Base-by-base conservation (phyloP, 2,329 filamentous ascomycete species). In the Phaeosphaeriaceae sp. region DNA sequence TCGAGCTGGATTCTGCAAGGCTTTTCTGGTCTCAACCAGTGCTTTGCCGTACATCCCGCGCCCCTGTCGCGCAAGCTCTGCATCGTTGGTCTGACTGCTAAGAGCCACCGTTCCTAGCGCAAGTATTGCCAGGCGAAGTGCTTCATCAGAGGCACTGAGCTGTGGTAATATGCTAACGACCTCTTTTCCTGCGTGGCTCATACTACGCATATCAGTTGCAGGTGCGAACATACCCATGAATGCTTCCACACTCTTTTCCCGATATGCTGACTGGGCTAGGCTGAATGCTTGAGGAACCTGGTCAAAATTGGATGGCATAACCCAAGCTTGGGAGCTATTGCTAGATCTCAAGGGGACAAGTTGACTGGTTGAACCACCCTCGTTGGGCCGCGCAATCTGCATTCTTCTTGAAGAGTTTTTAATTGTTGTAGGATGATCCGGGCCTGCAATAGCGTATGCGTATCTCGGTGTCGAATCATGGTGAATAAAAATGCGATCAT, bases 401-500 rank as follows among this genome's bases (percentile, higher is more conserved):
- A 11, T 13, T 13, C 13, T 5, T 36, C 7, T 36, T 45, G 57
- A 51, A 50, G 54, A 51, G 52, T 52, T 42, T 47, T 40, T 45
- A 31, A 53, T 13, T 46, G 42, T 22, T 52, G 45, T 24, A 42
- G 22, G 36, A n/a, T 49, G 54, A 42, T 48, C 33, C 10, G 44
- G 31, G 31, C n/a, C 19, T 54, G 44, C 24, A 56, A 45, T 45
- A 11, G 42, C 21, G 36, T 45, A 22, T 48, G 42, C 41, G 20
- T 21, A 10, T 44, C 11, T 44, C 7, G 20, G 41, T 44, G 4
- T 44, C 20, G 41, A 44, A 21, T 61, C 56, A 36, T 72, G 63
- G 53, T 65, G 59, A 13, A 90, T 88, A 74, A 90, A 90, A 55
- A 89, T 83, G 17, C 83, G 84, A 68, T 88, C 83, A 41, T 85